Conservation (phyloP, 257 asterid genomes). For the Fraxinus quadrangulata region DNA sequence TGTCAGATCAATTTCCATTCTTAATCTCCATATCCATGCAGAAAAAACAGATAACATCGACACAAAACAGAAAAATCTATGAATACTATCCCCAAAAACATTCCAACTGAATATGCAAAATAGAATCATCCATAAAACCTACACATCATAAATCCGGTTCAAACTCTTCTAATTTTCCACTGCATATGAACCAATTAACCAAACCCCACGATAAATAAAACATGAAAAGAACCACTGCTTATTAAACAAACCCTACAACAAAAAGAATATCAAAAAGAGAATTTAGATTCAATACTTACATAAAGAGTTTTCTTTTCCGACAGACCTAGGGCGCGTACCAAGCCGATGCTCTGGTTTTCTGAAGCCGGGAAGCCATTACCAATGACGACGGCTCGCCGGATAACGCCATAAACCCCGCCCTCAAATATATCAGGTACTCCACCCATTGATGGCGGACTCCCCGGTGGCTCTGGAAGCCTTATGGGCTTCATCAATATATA, state of each 20-base stretch:
- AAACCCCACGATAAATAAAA: background rate
- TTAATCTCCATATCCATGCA: background rate
- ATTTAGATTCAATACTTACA: constrained; percentile 38
- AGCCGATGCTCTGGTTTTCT: constrained; percentile 89
- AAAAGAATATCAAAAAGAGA: background rate
- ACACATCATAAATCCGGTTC: background rate
- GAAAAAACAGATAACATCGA: constrained; percentile 2
- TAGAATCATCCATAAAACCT: background rate
- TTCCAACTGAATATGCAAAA: background rate
- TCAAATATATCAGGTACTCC: constrained; percentile 87
- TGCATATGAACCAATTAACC: constrained; percentile 2
- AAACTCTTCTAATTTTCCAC: background rate
- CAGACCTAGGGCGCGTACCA: constrained; percentile 90
- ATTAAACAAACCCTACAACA: constrained; percentile 10
- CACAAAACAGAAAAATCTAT: background rate
- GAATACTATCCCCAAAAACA: background rate
- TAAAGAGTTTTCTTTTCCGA: constrained; percentile 69
- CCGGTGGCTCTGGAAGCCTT: constrained; percentile 90
- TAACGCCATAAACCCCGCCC: constrained; percentile 70
- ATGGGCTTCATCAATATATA: constrained; percentile 71
- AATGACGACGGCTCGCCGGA: constrained; percentile 84
- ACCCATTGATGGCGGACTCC: constrained; percentile 65
- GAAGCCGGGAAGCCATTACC: constrained; percentile 90
- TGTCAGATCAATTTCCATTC: background rate
- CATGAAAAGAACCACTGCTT: background rate